Conservation (phyloP, 2,329 filamentous ascomycete species). For the Aspergillus clavatus region DNA sequence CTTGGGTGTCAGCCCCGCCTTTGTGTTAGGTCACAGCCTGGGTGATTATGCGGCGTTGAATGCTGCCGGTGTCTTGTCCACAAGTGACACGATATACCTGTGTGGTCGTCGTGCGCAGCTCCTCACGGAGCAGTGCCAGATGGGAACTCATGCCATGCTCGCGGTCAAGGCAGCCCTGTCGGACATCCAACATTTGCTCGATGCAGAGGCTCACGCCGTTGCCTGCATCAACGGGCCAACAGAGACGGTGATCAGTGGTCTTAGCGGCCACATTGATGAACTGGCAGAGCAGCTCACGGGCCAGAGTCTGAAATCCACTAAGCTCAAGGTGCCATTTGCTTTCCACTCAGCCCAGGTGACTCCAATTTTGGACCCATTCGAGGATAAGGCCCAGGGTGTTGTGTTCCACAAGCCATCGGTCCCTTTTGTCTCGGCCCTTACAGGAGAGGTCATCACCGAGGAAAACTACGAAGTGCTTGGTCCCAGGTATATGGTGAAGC, state of each 20-base stretch:
- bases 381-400: slow-evolving; percentile 33
- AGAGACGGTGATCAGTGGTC: slow-evolving; percentile 42
- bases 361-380: slow-evolving; percentile 41
- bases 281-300: slow-evolving; percentile 33
- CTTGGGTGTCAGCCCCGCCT: slow-evolving; percentile 33
- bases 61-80: slow-evolving; percentile 35
- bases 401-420: slow-evolving; percentile 37
- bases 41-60: slow-evolving; percentile 42
- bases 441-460: slow-evolving; percentile 41
- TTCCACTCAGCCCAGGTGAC: slow-evolving; percentile 47
- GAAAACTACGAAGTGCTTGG: slow-evolving; percentile 29
- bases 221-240: slow-evolving; percentile 44
- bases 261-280: slow-evolving; percentile 32
- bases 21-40: slow-evolving; percentile 41
- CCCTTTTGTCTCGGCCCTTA: slow-evolving; percentile 45
- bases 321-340: slow-evolving; percentile 42
- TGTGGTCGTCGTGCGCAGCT: slow-evolving; percentile 40
- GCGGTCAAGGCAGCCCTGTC: slow-evolving; percentile 38
- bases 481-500: slow-evolving; percentile 38
- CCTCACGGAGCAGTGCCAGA: slow-evolving; percentile 36
- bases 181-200: slow-evolving; percentile 28
- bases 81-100: slow-evolving; percentile 37
- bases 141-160: slow-evolving; percentile 43
- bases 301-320: slow-evolving; percentile 38
- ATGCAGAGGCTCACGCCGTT: slow-evolving; percentile 26